Base-by-base conservation (phyloP, 345 rosid genomes). In the Camelina sativa region DNA sequence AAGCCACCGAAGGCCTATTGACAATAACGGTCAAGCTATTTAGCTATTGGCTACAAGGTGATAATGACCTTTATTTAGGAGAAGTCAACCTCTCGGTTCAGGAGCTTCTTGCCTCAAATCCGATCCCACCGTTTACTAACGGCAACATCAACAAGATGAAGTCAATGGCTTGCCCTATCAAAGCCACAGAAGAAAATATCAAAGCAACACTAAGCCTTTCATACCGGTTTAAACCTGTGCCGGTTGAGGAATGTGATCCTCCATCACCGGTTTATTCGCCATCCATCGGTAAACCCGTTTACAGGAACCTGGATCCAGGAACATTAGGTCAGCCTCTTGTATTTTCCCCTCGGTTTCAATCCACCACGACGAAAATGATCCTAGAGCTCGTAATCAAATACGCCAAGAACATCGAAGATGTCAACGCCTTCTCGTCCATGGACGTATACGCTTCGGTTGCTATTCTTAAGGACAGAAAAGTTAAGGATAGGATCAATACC, bases 71-170 rank as follows among this genome's bases (percentile, higher is more conserved):
- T 48, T 70, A 64, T 48, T 1, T 70, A 6, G 97, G 96, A 17
- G 85, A 83, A 62, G 98, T 93, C 81, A 75, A 67, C 82, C 83
- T 93, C 5, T 85, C 91, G 8, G 73, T 93, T 60, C 86, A 81
- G 59, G 97, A 93, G 66, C 83, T 93, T 23, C 56, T 88, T 37
- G 83, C 76, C 28, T 79, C 79, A 44, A 67, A 76, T 43, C 79
- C 79, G 2, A 38, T 74, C 35, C 65, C 64, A 43, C 41, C 69
- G 69, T 34, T 62, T 61, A 46, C 55, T 16, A 72, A 72, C 15
- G 78, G 76, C 22, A 78, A 82, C 46, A 19, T 51, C 66, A 10
- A 67, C n/a, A 72, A 62, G 10, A 69, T 82, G 85, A 55, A 82
- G 28, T 71, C 79, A 2, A 75, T 85, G 7, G 86, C 72, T 38